Percentiles rank a stretch among this genome's conserved stretches.
These are phyloP conservation scores for Delonix regia DNA, from an alignment of 306 rosid genomes.

Conservation along the genomic window DNA sequence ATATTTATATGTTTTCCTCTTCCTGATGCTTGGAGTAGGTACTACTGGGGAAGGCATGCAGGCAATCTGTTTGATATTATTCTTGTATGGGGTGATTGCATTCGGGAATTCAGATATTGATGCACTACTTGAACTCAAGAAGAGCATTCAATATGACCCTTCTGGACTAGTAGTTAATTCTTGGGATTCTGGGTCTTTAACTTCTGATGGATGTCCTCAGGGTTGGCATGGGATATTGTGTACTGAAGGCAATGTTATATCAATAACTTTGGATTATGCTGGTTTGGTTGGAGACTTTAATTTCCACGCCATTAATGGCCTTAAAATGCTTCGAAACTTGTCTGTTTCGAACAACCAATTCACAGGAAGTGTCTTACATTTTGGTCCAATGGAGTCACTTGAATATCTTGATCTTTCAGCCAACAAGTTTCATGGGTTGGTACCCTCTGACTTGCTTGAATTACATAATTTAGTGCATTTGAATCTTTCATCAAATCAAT, in stretches of 20 bases:
- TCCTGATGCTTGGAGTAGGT: slow-evolving; percentile 41
- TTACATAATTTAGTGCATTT: slow-evolving; percentile 46
- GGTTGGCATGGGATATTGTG: slow-evolving; percentile 72
- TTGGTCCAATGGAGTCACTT: slow-evolving; percentile 54
- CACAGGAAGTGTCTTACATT: slow-evolving; percentile 52
- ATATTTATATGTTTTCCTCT: slow-evolving; percentile 11
- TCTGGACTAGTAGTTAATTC: slow-evolving; percentile 59
- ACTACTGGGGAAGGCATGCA: slow-evolving; percentile 64
- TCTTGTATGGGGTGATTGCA: slow-evolving; percentile 46
- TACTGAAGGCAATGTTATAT: slow-evolving; percentile 57
- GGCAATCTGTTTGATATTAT: slow-evolving; percentile 54
- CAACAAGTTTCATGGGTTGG: slow-evolving; percentile 58
- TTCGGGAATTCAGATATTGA: slow-evolving; percentile 66
- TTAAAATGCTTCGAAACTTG: slow-evolving; percentile 64
- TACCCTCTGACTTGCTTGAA: slow-evolving; percentile 47
- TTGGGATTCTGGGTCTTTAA: slow-evolving; percentile 69
- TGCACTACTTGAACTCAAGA: slow-evolving; percentile 68
- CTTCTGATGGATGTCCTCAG: slow-evolving; percentile 74
- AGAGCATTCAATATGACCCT: slow-evolving; percentile 64
- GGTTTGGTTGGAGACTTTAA: slow-evolving; percentile 69
- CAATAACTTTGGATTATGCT: slow-evolving; percentile 59
- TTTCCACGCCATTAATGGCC: slow-evolving; percentile 59
- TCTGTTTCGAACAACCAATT: slow-evolving; percentile 68
- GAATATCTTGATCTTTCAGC: slow-evolving; percentile 65
- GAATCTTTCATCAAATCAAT: slow-evolving; percentile 74